phyloP scores from a whole-genome alignment of 2,329 filamentous ascomycete genomes.

The Tolypocladium pustulatum region DNA sequence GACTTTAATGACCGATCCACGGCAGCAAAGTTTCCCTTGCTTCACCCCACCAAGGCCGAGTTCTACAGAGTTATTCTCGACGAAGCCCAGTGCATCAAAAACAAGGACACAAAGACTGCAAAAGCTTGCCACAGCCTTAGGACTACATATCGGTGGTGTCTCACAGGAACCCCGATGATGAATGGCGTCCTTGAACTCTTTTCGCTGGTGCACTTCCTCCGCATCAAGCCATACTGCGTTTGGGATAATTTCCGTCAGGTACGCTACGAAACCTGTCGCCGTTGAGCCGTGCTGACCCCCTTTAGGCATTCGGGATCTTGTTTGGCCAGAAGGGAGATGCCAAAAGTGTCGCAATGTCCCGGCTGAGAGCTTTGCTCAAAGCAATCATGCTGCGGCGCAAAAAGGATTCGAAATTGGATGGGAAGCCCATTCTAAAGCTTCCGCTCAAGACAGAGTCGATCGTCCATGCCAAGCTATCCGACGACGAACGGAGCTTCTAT shows the following conservation, averaged over 20 bases:
- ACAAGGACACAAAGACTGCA: conserved; percentile 61
- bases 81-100: conserved; percentile 77
- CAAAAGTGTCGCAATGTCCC: conserved; percentile 53
- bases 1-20: conserved; percentile 25
- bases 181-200: conserved; percentile 71
- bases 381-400: conserved; percentile 74
- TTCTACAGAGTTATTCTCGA: conserved; percentile 80
- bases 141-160: conserved; percentile 65
- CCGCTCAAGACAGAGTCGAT: conserved; percentile 68
- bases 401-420: conserved; percentile 70
- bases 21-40: conserved; percentile 37
- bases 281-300: conserved; percentile 6
- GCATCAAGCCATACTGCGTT: conserved; percentile 63
- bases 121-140: conserved; percentile 56
- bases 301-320: conserved; percentile 30
- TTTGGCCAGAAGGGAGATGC: conserved; percentile 34
- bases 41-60: conserved; percentile 47
- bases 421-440: conserved; percentile 67
- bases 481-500: conserved; percentile 70
- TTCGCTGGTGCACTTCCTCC: conserved; percentile 66
- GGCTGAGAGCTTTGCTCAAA: conserved; percentile 65
- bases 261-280: conserved; percentile 12
- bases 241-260: conserved; percentile 50
- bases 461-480: conserved; percentile 60
- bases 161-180: conserved; percentile 84